Conservation (phyloP, 768 basidiomycete species). For the Pisolithus tinctorius region DNA sequence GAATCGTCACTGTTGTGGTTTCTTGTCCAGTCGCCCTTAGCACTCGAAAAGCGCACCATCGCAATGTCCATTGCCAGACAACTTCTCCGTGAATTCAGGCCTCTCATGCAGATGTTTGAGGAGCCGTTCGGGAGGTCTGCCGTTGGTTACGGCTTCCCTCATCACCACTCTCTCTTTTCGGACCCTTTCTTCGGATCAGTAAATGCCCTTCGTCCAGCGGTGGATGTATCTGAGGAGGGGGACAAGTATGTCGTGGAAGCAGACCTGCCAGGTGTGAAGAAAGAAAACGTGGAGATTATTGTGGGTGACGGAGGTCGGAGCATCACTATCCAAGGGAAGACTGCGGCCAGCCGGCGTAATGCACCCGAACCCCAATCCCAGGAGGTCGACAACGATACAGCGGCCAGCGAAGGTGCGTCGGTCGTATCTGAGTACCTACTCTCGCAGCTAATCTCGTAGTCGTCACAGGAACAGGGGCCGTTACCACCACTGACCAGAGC, state of each 20-base stretch:
- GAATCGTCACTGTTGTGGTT: not conserved
- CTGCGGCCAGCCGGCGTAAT: conserved; percentile 22
- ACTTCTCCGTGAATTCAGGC: conserved; percentile 63
- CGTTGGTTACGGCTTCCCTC: conserved; percentile 19
- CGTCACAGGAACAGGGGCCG: conserved; percentile 7
- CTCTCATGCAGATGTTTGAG: conserved; percentile 70
- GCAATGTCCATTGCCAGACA: conserved; percentile 63
- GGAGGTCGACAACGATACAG: conserved; percentile 9
- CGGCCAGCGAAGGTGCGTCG: conserved; percentile 25
- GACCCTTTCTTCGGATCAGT: conserved; percentile 43
- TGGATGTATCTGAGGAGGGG: conserved; percentile 64
- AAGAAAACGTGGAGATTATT: conserved; percentile 66
- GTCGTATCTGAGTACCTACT: not conserved
- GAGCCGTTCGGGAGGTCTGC: conserved; percentile 45
- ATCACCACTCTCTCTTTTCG: conserved; percentile 35
- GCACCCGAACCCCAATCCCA: conserved; percentile 13
- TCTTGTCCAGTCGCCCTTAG: not conserved
- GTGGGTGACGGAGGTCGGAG: conserved; percentile 66
- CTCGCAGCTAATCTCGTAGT: not conserved
- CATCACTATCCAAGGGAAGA: conserved; percentile 65
- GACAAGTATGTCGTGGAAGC: conserved; percentile 65
- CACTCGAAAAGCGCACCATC: not conserved
- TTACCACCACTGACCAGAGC: conserved; percentile 13
- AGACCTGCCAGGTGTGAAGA: conserved; percentile 73
- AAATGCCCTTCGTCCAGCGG: conserved; percentile 40